Conservation (phyloP, 129 eudicot species). For the Flaveria brownii region DNA sequence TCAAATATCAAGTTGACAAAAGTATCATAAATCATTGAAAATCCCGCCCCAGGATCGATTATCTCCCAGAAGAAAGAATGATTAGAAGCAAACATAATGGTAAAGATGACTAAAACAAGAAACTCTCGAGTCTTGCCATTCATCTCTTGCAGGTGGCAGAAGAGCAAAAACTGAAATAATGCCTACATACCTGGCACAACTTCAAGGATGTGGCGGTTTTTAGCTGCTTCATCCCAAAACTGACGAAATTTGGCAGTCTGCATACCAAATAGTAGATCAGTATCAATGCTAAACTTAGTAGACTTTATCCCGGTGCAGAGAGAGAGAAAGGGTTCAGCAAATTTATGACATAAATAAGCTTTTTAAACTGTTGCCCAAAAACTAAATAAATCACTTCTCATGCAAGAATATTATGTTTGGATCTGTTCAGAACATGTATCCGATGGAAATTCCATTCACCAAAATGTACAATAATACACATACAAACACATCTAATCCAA, state of each 20-base stretch:
- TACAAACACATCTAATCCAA: slow-evolving; percentile 1
- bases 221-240: slow-evolving; percentile 99
- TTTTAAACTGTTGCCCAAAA: not conserved
- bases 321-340: not conserved
- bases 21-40: not conserved
- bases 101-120: not conserved
- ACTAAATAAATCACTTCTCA: not conserved
- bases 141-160: no score
- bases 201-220: slow-evolving; percentile 83
- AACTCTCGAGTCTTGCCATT: not conserved
- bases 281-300: slow-evolving; percentile 4
- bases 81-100: not conserved
- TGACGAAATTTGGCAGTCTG: slow-evolving; percentile 98
- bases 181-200: slow-evolving; percentile 72
- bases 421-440: not conserved
- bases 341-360: not conserved
- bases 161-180: not conserved
- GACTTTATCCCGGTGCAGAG: not conserved
- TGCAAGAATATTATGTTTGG: not conserved
- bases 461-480: not conserved
- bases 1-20: not conserved
- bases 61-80: not conserved
- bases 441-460: not conserved
- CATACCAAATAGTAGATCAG: slow-evolving; percentile 22
- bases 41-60: not conserved